Evolutionary conservation across 1,284 basidiomycete genomes (phyloP).

Genomic region (Apiotrichum gamsii): DNA sequence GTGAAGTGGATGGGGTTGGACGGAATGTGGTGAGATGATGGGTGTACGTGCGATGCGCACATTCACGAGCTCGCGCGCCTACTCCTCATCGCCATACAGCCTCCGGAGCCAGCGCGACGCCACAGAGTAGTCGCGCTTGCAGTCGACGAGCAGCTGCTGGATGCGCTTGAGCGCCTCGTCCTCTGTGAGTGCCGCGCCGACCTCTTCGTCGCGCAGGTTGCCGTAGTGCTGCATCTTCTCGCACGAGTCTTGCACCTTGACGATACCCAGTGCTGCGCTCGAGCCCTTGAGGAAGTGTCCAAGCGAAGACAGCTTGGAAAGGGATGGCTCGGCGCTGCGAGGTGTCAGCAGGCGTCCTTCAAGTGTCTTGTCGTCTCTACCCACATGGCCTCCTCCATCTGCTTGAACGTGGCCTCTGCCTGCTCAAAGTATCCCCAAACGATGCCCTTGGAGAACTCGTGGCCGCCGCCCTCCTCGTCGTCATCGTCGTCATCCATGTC

Average conservation of each 20-base stretch:
- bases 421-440: conserved; percentile 74
- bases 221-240: conserved; percentile 87
- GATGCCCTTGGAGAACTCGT: conserved; percentile 72
- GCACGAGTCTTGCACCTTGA: conserved; percentile 71
- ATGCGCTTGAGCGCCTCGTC: conserved; percentile 64
- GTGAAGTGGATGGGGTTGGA: too few species aligned
- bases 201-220: conserved; percentile 49
- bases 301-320: conserved; percentile 58
- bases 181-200: conserved; percentile 49
- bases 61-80: background rate
- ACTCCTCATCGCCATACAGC: conserved; percentile 48
- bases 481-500: conserved; percentile 75
- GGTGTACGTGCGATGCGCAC: too few species aligned
- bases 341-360: too few species aligned
- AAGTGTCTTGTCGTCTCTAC: too few species aligned
- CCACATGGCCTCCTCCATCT: conserved; percentile 75
- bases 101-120: conserved; percentile 56
- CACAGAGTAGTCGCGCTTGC: conserved; percentile 56
- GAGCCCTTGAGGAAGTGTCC: conserved; percentile 95
- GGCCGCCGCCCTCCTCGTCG: conserved; percentile 49
- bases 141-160: conserved; percentile 51
- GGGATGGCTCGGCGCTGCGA: conserved; percentile 13
- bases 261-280: conserved; percentile 79
- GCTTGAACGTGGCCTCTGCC: conserved; percentile 63
- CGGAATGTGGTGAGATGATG: too few species aligned